Conservation (phyloP, 2,329 filamentous ascomycete genomes). For the Fusarium falciforme region DNA sequence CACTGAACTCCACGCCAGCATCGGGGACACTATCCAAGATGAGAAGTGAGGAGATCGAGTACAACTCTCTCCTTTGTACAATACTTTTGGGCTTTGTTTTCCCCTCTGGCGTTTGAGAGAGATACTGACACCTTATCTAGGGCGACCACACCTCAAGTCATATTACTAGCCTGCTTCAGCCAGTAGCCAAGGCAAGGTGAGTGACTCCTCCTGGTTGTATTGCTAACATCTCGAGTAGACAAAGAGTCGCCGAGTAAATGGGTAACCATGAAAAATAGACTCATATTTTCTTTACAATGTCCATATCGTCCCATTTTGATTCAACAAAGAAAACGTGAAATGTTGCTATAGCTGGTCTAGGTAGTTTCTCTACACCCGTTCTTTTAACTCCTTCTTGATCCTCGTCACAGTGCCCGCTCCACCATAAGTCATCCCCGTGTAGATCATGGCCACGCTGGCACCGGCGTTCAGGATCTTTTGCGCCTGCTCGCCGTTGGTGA, state of each 20-base stretch:
- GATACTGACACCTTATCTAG: background rate
- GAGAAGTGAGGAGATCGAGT: background rate
- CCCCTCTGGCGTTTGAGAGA: background rate
- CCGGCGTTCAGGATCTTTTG: slow-evolving; percentile 86
- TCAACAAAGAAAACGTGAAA: slow-evolving; percentile 36
- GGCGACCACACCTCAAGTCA: background rate
- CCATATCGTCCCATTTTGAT: slow-evolving; percentile 13
- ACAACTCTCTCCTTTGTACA: background rate
- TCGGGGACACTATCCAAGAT: background rate
- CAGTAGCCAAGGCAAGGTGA: background rate
- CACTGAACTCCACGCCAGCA: background rate
- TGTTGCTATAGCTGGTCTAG: slow-evolving; percentile 35
- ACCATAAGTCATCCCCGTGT: slow-evolving; percentile 79
- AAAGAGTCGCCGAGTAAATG: background rate
- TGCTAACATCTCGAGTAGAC: background rate
- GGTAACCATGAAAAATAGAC: background rate
- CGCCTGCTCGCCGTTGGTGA: slow-evolving; percentile 89
- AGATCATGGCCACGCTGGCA: slow-evolving; percentile 90
- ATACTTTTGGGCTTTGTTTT: background rate
- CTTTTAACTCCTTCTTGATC: slow-evolving; percentile 72
- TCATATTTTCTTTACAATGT: background rate
- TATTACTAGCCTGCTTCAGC: background rate
- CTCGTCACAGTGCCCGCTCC: slow-evolving; percentile 73
- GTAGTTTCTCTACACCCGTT: slow-evolving; percentile 47
- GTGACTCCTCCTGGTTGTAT: background rate